A percentile compares a stretch with the other conserved stretches of the same genome.
Evolutionary conservation across 768 basidiomycete species (phyloP).

Genomic region (Naganishia vaughanmartiniae): DNA sequence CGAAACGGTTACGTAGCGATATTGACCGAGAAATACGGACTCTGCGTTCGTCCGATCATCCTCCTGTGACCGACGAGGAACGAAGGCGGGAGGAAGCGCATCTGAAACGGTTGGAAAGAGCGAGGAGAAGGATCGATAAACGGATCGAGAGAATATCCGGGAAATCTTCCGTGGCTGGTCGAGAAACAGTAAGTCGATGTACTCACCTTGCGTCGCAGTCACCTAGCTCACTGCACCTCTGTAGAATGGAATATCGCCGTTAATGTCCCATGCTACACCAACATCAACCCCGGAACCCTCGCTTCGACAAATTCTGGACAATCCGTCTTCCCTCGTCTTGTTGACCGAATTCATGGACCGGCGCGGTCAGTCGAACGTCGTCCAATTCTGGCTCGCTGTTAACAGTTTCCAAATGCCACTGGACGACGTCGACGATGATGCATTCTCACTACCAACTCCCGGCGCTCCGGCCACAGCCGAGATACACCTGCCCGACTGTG

Average conservation of each 20-base stretch:
- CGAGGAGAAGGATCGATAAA: conserved; percentile 80
- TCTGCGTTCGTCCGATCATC: conserved; percentile 52
- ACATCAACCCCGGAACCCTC: conserved; percentile 55
- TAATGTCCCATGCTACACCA: conserved; percentile 54
- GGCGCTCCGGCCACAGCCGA: not conserved
- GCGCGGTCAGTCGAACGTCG: conserved; percentile 72
- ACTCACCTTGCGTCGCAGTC: too few species aligned
- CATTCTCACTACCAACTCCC: too few species aligned
- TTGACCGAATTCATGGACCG: conserved; percentile 99
- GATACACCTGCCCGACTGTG: conserved; percentile 35
- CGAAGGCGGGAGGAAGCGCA: conserved; percentile 82
- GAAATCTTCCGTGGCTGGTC: conserved; percentile 8
- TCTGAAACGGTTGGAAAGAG: conserved; percentile 80
- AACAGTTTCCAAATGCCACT: conserved; percentile 97
- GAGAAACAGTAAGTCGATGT: not conserved
- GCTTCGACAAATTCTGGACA: conserved; percentile 76
- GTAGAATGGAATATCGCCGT: conserved; percentile 29
- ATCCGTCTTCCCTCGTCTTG: conserved; percentile 86
- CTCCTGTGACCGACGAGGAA: conserved; percentile 57
- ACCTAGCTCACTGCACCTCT: not conserved
- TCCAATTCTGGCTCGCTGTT: conserved; percentile 96
- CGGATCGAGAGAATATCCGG: conserved; percentile 78
- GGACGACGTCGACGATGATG: conserved; percentile 67
- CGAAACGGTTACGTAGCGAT: conserved; percentile 84
- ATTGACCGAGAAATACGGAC: conserved; percentile 84